A percentile compares a stretch with the other conserved stretches of the same genome.
Conservation (phyloP, 164 flowering plant species). For the Piper betle region DNA sequence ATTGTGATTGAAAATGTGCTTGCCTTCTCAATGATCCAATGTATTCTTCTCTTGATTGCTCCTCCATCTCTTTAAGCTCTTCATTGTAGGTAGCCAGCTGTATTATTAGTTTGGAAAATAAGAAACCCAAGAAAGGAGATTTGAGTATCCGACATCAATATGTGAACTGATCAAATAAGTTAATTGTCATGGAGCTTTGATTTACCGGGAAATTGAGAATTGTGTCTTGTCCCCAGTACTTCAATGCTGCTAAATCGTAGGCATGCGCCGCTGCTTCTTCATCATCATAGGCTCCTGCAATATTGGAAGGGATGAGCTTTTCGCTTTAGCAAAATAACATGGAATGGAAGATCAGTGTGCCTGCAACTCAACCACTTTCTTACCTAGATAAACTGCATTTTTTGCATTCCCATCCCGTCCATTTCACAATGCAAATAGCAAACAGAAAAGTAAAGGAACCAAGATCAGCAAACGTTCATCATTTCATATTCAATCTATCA, state of each 20-base stretch:
- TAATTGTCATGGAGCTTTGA: neutral
- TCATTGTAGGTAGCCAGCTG: conserved; percentile 49
- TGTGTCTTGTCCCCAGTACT: conserved; percentile 90
- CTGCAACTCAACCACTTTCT: conserved; percentile 5
- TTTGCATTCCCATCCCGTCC: conserved; percentile 9
- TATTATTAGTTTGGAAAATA: neutral
- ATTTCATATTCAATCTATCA: too few relatives aligned
- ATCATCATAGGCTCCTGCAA: conserved; percentile 80
- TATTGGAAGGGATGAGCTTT: neutral
- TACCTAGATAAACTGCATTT: conserved; percentile 68
- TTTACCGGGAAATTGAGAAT: conserved; percentile 83
- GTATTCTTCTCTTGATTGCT: conserved; percentile 75
- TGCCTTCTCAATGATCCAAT: conserved; percentile 92
- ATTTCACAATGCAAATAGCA: conserved; percentile 4
- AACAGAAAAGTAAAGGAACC: neutral
- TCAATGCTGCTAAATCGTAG: conserved; percentile 89
- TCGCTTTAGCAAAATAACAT: neutral
- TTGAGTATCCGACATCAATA: neutral
- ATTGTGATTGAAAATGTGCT: neutral
- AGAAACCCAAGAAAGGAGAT: too few relatives aligned
- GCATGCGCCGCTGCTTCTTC: conserved; percentile 94
- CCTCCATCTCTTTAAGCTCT: conserved; percentile 75
- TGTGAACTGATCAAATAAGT: neutral
- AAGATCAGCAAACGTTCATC: neutral
- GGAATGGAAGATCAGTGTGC: neutral